Conservation (phyloP, 208 protist species). For the Leishmania aethiopica region DNA sequence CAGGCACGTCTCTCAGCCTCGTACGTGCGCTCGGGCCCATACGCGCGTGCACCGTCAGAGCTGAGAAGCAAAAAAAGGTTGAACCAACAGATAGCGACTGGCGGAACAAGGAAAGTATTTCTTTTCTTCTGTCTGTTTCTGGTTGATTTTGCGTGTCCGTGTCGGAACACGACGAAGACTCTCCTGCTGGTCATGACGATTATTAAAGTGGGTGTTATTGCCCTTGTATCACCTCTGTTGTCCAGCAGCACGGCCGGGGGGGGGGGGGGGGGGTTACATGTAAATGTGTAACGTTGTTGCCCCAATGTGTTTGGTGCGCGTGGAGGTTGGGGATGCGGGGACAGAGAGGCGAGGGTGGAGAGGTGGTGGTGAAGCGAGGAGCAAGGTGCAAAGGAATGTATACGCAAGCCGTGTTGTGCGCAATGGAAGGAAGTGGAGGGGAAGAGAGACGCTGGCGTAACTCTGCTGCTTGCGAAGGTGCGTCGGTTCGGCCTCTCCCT, state of each 20-base stretch:
- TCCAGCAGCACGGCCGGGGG: not conserved
- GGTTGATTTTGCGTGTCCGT: not conserved
- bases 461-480: not conserved
- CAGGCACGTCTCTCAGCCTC: not conserved
- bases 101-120: not conserved
- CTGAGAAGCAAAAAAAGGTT: too few relatives aligned
- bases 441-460: not conserved
- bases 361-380: not conserved
- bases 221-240: not conserved
- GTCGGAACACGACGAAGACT: not conserved
- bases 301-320: not conserved
- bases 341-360: not conserved
- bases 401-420: too few relatives aligned
- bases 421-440: not conserved
- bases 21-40: not conserved
- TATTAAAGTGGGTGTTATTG: not conserved
- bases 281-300: not conserved
- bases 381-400: not conserved
- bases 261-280: too few relatives aligned
- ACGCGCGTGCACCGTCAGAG: not conserved
- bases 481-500: not conserved
- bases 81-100: not conserved
- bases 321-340: not conserved
- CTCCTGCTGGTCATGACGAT: not conserved
- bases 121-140: not conserved